Conservation (phyloP, 441 rosid genomes). For the Rhodomyrtus psidioides region DNA sequence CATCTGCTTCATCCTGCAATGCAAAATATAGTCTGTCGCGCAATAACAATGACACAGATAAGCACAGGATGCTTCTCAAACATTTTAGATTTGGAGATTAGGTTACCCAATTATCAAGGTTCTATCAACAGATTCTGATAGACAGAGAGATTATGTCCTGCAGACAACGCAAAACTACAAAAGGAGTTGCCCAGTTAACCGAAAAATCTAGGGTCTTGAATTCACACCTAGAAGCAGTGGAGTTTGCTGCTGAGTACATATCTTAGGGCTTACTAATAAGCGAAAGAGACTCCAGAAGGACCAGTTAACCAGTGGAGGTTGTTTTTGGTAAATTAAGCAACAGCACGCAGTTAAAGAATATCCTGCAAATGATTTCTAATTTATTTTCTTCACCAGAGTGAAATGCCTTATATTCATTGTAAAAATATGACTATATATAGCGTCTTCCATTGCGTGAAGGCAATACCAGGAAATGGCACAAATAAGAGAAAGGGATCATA, state of each 20-base stretch:
- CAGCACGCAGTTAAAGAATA: background rate
- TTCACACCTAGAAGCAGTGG: background rate
- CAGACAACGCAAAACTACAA: no score
- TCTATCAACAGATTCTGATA: no score
- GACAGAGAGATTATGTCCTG: no score
- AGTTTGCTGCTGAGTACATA: background rate
- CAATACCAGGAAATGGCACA: background rate
- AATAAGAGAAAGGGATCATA: background rate
- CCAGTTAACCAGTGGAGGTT: background rate
- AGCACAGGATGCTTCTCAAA: no score
- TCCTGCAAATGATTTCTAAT: background rate
- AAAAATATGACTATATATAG: background rate
- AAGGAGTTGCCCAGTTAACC: no score
- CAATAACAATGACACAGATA: no score
- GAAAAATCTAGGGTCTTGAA: no score
- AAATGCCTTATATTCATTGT: background rate
- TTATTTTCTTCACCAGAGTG: background rate
- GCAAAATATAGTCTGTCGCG: background rate
- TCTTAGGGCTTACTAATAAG: background rate
- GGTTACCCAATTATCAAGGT: no score
- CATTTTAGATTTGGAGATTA: no score
- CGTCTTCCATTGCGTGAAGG: background rate
- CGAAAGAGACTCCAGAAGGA: background rate
- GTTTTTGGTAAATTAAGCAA: background rate
- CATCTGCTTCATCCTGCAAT: conserved; percentile 69